Base-by-base conservation (phyloP, 2,329 filamentous ascomycete genomes). In the Neofusicoccum sp. region DNA sequence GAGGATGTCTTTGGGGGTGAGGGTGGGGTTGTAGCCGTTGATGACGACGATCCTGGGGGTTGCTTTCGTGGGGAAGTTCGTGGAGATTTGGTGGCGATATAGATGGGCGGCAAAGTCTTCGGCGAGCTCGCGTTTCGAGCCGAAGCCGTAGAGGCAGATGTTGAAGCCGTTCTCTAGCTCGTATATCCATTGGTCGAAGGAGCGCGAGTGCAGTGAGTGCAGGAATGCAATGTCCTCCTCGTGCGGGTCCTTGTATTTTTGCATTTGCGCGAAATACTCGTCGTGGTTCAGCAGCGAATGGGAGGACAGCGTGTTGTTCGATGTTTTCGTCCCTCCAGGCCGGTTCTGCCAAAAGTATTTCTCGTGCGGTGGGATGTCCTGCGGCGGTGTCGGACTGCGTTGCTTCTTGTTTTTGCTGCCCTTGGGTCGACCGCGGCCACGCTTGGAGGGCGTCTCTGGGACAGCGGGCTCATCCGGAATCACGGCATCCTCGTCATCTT, bases 291-390 rank as follows among this genome's bases (percentile, higher is more conserved):
- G 85, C 9, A 96, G 80, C 3, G 85, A 80, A 34, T 96, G 79
- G 4, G 88, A 86, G 0, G 88, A 83, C 4, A 98, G 80, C 0
- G 86, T 96, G 65, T 95, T 95, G 71, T 90, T 89, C 1, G 93
- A 97, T 0, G 93, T 96, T 75, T 93, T 93, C 45, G 86, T 81
- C 3, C 86, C 84, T 2, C 91, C 92, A 0, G 90, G 87, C 49
- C 91, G 88, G 71, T 96, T 97, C 70, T 98, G 91, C 70, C 89
- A 90, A 74, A 99, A 98, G 78, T 96, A 99, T 66, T 89, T 85
- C 73, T 98, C 95, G 70, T 97, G 91, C 0, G 93, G 82, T 4
- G 93, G 90, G 2, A 98, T 82, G 68, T 96, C 85, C 57, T 86
- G 84, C 16, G 93, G 91, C 3, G 91, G 91, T 4, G 89, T 92